Evolutionary conservation across 2,329 filamentous ascomycete species (phyloP), one percentile per base, ranked within the genome.

Genomic region (Hawksworthiomyces lignivorus): DNA sequence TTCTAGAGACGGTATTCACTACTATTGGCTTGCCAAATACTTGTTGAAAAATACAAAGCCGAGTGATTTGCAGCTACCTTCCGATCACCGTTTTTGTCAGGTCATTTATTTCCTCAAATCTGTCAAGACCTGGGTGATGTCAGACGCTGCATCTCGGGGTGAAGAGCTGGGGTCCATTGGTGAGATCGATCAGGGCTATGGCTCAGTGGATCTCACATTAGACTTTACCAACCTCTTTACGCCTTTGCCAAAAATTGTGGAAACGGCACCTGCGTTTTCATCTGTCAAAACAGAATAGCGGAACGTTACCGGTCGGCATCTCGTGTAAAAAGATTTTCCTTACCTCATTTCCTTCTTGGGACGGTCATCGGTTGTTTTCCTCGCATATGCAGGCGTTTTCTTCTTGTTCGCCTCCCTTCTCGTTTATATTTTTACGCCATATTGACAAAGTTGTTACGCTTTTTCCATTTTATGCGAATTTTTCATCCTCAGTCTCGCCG

Each of bases 171-270:
- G 82, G 49, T 82, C 79, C 24, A 72, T 86, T 21, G 77, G 74
- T 49, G 75, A 81, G 42, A 82, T 86, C 48, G 77, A 84, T 54
- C 75, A 80, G 48, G 70, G 75, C 44, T 86, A 80, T 55, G 81
- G 77, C 7, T 64, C 76, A 30, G 67, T 68, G 49, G 73, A 82
- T 56, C 67, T 83, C 51, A 83, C 77, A 7, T 67, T 86, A 47
- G 75, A 86, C 60, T 84, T 86, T 80, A 77, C 77, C 54, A 69
- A 79, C 52, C 67, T 87, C 38, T 86, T 87, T 59, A 77, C 72
- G 54, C 80, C 81, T 69, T 56, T 74, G 53, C 62, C 67, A 48
- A 60, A 58, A 48, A 61, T 64, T 50, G 64, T 64, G 48, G 65
- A 65, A 47, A 62, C 64, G 47, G n/a, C 39, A 10, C 59, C 65